phyloP scores from a whole-genome alignment of 202 grass and related monocot species.

The Bolboschoenoplectus hybrid region DNA sequence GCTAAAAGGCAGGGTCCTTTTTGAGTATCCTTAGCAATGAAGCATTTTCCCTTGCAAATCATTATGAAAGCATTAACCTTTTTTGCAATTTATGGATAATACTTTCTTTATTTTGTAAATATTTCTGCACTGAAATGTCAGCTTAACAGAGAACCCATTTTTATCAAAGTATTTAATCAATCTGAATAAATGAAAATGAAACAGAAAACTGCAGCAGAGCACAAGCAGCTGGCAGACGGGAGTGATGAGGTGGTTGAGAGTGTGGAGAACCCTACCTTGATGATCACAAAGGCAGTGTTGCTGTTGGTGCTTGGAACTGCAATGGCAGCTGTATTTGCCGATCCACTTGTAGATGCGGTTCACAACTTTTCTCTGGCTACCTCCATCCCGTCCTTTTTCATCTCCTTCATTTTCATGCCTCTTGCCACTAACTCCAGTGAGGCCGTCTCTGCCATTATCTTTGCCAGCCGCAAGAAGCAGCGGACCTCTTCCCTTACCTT shows the following conservation, averaged over 20 bases:
- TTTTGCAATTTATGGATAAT: not conserved
- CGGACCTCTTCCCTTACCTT: slow-evolving; percentile 81
- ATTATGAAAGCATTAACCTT: not conserved
- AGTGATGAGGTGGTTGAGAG: slow-evolving; percentile 71
- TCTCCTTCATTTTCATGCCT: slow-evolving; percentile 90
- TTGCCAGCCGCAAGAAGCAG: slow-evolving; percentile 77
- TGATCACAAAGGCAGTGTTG: slow-evolving; percentile 60
- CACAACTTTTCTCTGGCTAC: slow-evolving; percentile 85
- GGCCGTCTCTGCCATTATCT: slow-evolving; percentile 82
- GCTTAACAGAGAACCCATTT: not conserved
- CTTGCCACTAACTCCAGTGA: slow-evolving; percentile 94
- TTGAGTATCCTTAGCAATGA: not conserved
- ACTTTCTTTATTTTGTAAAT: not conserved
- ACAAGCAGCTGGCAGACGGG: slow-evolving; percentile 50
- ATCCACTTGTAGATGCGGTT: slow-evolving; percentile 84
- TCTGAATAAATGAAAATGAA: slow-evolving; percentile 34
- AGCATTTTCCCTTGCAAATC: not conserved
- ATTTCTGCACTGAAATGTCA: not conserved
- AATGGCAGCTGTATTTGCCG: slow-evolving; percentile 73
- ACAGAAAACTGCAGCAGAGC: slow-evolving; percentile 72
- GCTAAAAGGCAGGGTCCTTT: not conserved
- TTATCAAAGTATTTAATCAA: slow-evolving; percentile 28
- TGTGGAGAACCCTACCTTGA: slow-evolving; percentile 60
- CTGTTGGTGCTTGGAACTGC: slow-evolving; percentile 60
- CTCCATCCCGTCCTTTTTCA: slow-evolving; percentile 81